Base-by-base conservation (phyloP, 2,329 filamentous ascomycete species). In the Diaporthe sp. region DNA sequence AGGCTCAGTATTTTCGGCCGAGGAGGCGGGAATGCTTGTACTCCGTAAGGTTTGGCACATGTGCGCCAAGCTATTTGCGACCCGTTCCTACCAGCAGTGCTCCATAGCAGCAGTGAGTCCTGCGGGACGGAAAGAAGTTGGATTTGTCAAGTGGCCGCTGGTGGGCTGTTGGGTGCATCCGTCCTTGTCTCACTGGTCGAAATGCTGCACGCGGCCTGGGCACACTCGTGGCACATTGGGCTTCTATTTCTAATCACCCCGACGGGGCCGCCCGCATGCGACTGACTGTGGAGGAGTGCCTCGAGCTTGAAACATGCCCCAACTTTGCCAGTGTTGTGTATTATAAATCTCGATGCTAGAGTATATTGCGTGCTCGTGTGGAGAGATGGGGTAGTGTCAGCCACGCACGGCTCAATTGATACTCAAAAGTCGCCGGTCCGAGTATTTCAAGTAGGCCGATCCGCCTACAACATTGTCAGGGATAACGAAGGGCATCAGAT, bases 201-300 rank as follows among this genome's bases (percentile, higher is more conserved):
- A 53, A 20, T 17, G 47, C 22, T 13, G 22, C 47, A 17, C 44
- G 63, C 42, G 20, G 63, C 28, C 44, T 39, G 31, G 47, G 63
- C 44, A 25, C 22, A 17, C 47, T 13, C 31, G 20, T 20, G 28
- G 20, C 8, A 39, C 12, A 22, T n/a, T 22, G 47, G 13, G 20
- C 22, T 53, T 53, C 31, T 49, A 68, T 68, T 68, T 68, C 63
- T 68, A 68, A 68, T 68, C 63, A 68, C 12, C 17, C 63, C 63
- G 63, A 15, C 44, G 63, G 63, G 31, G 22, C 9, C 17, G 8
- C 9, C 25, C 61, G 44, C 44, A 68, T 53, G 47, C 17, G 22
- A 25, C 63, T 25, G 22, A 25, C 63, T 25, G 22, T 68, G 63
- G 22, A 51, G 47, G 31, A 25, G 17, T 17, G 20, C 7, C 10